Base-by-base conservation (phyloP, 2,329 filamentous ascomycete genomes). In the Pyrenophora graminea region DNA sequence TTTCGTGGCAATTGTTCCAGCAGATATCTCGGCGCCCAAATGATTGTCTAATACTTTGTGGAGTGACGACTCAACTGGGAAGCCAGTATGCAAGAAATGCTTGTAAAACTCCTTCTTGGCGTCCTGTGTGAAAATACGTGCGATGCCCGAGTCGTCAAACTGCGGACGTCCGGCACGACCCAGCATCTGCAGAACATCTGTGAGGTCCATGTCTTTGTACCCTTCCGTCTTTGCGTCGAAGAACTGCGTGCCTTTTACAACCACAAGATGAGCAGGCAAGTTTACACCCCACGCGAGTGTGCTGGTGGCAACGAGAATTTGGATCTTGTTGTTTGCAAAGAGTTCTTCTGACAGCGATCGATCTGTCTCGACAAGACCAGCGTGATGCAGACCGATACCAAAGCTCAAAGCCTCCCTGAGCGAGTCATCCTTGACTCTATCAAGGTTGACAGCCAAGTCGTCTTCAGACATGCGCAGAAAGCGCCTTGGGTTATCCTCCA, bases 41-140 rank as follows among this genome's bases (percentile, higher is more conserved):
- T 99, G 95, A 77, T 99, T 96, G 75, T 97, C 93, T 6, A 99
- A 80, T 1, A 97, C 94, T 17, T 95, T 96, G 74, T 99, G 94
- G 33, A 99, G 80, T 0, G 92, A 95, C 0, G 92, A 97, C 72
- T 99, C 94, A 9, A 99, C 94, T 0, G 94, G 95, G 72, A 99
- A 99, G 1, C 94, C 95, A 0, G 93, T 97, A 69, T 99, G 94
- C 47, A 99, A 76, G 77, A 99, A 99, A 76, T 99, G 94, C 78
- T 99, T 99, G 77, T 99, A 99, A 74, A 99, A 99, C 53, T 95
- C 91, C 76, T 99, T 99, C 80, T 97, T 99, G 2, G 93, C 80
- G 66, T 97, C 92, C 67, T 99, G 92, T 0, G 94, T 99, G 69
- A 99, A 96, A 69, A 99, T 99, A 25, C 93, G 87, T 8, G 94